Conservation (phyloP, 2,329 filamentous ascomycete genomes). For the Meredithiella fracta region DNA sequence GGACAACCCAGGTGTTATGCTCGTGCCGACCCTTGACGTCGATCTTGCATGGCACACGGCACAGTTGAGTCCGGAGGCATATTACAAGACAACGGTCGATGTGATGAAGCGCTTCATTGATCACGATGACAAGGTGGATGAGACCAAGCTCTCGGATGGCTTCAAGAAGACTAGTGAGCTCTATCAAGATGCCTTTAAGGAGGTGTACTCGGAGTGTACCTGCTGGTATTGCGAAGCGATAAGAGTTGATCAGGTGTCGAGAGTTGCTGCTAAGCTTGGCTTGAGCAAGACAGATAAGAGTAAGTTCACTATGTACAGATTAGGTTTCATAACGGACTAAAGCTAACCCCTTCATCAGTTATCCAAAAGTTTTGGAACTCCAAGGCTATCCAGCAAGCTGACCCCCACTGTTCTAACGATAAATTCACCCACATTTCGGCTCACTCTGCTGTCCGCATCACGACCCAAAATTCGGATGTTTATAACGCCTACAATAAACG, state of each 20-base stretch:
- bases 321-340: no score
- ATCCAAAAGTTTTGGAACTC: conserved; percentile 31
- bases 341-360: conserved; percentile 12
- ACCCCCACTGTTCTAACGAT: conserved; percentile 34
- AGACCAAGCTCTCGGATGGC: conserved; percentile 41
- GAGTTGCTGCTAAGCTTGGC: conserved; percentile 29
- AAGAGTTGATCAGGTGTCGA: conserved; percentile 20
- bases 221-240: conserved; percentile 71
- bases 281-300: conserved; percentile 30
- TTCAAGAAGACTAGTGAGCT: conserved; percentile 59
- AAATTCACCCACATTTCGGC: conserved; percentile 55
- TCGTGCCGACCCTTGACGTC: conserved; percentile 57
- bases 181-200: conserved; percentile 48
- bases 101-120: conserved; percentile 46
- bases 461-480: background rate
- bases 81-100: conserved; percentile 40
- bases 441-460: conserved; percentile 45
- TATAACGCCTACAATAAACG: conserved; percentile 19
- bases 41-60: conserved; percentile 72
- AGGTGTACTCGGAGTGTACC: conserved; percentile 60
- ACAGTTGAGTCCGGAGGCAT: conserved; percentile 47
- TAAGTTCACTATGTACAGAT: conserved; percentile 15
- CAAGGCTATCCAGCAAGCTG: conserved; percentile 28
- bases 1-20: conserved; percentile 27
- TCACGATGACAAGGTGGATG: conserved; percentile 71